phyloP scores from a whole-genome alignment of 306 rosid genomes.

The Potentilla sterilis region DNA sequence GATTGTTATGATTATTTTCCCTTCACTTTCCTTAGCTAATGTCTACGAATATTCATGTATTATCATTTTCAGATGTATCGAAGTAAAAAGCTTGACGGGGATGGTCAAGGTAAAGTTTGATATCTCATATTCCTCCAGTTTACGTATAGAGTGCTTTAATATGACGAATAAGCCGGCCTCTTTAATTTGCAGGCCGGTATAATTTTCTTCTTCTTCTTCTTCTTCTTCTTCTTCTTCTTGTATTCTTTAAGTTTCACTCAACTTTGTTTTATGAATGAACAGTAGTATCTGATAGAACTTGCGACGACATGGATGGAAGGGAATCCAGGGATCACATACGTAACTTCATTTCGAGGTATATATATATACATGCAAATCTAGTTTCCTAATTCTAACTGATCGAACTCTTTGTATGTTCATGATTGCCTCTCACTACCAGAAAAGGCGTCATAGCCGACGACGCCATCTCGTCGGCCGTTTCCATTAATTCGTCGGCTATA shows the following conservation, averaged over 20 bases:
- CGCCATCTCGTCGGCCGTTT: too few species aligned
- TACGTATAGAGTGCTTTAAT: not conserved
- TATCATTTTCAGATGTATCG: conserved; percentile 67
- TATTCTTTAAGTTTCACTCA: not conserved
- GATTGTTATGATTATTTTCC: not conserved
- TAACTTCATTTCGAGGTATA: conserved; percentile 1
- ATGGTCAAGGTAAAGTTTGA: conserved; percentile 65
- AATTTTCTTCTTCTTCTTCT: not conserved
- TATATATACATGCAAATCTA: not conserved
- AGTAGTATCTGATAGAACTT: conserved; percentile 44
- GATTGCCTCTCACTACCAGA: too few species aligned
- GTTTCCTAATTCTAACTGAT: not conserved
- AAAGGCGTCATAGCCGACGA: too few species aligned
- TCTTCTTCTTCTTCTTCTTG: not conserved
- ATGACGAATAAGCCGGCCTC: not conserved
- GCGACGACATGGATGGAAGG: conserved; percentile 24
- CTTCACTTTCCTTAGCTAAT: not conserved
- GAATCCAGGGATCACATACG: conserved; percentile 41
- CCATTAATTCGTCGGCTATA: too few species aligned
- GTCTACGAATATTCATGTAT: not conserved
- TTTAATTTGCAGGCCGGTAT: not conserved
- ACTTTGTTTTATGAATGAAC: conserved; percentile 9
- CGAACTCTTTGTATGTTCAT: not conserved
- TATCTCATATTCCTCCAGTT: not conserved
- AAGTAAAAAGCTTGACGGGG: conserved; percentile 83